Evolutionary conservation across 805 yeast genomes (phyloP), one percentile per base, ranked within the genome.

Genomic region (Yarrowia sp.): DNA sequence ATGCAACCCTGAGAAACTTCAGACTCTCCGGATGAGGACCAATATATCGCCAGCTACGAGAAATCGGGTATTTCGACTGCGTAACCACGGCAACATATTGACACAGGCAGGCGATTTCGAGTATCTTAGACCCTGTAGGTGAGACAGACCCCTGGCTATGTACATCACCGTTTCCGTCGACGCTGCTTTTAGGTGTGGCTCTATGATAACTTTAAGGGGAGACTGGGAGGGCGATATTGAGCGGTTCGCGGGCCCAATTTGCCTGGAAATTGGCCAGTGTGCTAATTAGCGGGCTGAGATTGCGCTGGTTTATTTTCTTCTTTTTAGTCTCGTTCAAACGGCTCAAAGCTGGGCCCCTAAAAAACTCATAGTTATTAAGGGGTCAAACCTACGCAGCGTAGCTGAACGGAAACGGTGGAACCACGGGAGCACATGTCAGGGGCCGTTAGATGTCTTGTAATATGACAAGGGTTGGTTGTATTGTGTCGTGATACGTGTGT

Each of bases 91-190:
- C 47, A 41, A 41, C 47, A 41, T 10, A 41, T 41, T 41, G 47
- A 12, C 27, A 8, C 8, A 5, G 13, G 18, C n/a, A n/a, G 27
- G 19, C 2, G 42, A 12, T 21, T 12, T 27, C 10, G n/a, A n/a
- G 24, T 14, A 14, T 14, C 12, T 14, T 7, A 14, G 29, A 39
- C 29, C 29, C 46, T 39, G 29, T 22, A 39, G n/a, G 21, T 21
- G 6, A 21, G 25, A 21, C 42, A 24, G 13, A 16, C 47, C 31
- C 47, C 47, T 24, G 47, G 29, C 47, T 24, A 41, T 16, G 32
- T 41, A 24, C 47, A 41, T 41, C 47, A 41, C 47, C 47, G 47
- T 9, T 41, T 41, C 47, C 47, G 47, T 41, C 47, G 47, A 24
- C 47, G 7, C 31, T 22, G 47, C 14, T 38, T 39, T 41, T 41